Evolutionary conservation across 2,329 filamentous ascomycete species (phyloP), one percentile per base, ranked within the genome.

Genomic region (Trichophyton rubrum): DNA sequence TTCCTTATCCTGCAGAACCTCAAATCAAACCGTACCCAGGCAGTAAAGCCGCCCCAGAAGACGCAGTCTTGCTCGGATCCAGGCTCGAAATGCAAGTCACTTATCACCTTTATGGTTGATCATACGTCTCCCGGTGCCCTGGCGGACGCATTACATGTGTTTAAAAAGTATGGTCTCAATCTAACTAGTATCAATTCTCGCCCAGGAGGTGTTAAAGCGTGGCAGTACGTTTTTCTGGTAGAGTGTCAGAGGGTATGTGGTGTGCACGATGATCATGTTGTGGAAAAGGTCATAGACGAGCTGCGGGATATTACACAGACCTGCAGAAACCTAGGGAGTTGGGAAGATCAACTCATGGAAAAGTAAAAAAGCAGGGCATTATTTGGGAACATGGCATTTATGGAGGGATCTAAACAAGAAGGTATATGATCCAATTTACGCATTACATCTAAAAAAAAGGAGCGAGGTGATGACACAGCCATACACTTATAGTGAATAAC

Each of bases 141-240:
- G 64, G 90, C 90, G 2, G 83, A 89, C 66, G 88, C 86, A 33
- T 78, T 97, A 62, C 81, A 85, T 58, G 88, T 89, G 60, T 97
- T 97, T 75, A 85, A 85, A 64, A 78, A 77, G 6, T 80, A 83
- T 66, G 80, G 81, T 3, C 79, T 96, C 61, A 95, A 96, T 71
- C 76, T 97, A 66, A 96, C 91, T 33, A 92, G 87, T 71, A 95
- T 97, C 73, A 91, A 90, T 71, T 90, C 88, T 65, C 77, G 92
- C 64, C 92, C 92, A 3, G 90, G 88, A 67, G 81, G 88, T 60
- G 77, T 81, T 43, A 76, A 78, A 66, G 84, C 87, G 20, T 97
- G 95, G 83, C 85, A 95, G 71, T 97, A 97, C 75, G 82, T 96
- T 41, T 96, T 97, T 76, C 91, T 97, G 70, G 85, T 96, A 33